Evolutionary conservation across 2,329 filamentous ascomycete species (phyloP), one percentile per base, ranked within the genome.

Genomic region (Trichoderma harzianum): DNA sequence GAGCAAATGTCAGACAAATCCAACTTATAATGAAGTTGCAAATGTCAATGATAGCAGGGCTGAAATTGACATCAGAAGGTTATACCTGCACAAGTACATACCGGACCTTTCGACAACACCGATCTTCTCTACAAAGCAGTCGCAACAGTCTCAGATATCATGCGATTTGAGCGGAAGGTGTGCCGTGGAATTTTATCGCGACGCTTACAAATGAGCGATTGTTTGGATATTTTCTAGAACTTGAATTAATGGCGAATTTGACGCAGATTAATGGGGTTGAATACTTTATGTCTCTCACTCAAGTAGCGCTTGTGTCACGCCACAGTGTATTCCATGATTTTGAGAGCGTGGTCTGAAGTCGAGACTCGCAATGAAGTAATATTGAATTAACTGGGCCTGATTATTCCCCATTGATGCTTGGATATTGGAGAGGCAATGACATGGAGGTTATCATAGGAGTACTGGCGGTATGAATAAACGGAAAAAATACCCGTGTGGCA

Each of bases 391-490:
- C 5, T 51, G 11, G 3, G 21, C 21, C 7, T 53, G 11, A 14
- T 24, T 21, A 7, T 21, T 14, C 11, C 0, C 5, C 0, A 21
- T 24, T 24, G 21, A 0, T 24, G 1, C 10, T 24, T 24, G 10
- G 43, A 24, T 24, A 24, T 12, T 51, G 43, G 4, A 1, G n/a
- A 24, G 47, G 21, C 21, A 24, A 24, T 24, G 21, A 24, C 2
- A 24, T 53, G 21, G 47, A 51, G 14, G 47, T 21, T 5, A 53
- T 24, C 21, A 24, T 7, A 10, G 47, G n/a, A 53, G n/a, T 53
- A 24, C 5, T 3, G 11, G 47, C 3, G 21, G 21, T 14, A 24
- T 24, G 1, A 53, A 14, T 24, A 12, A 24, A 24, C 11, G 47
- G 47, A 7, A 24, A 51, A 47, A 53, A 53, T 14, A 24, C n/a